Evolutionary conservation across 2,329 filamentous ascomycete species (phyloP), one percentile per base, ranked within the genome.

Genomic region (Pseudogymnoascus sp.): DNA sequence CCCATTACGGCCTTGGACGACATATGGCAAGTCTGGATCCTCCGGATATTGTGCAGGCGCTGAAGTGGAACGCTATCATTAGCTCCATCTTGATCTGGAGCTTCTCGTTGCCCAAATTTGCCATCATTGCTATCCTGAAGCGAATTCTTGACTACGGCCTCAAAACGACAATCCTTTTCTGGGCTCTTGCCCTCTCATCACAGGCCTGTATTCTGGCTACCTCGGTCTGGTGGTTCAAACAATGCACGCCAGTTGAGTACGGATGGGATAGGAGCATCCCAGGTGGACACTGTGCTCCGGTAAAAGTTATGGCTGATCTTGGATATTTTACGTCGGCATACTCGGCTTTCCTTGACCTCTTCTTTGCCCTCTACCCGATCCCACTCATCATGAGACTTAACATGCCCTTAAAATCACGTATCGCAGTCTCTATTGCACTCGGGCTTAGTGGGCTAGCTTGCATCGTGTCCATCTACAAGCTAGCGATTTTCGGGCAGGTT

Each of bases 51-150:
- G 59, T 64, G 1, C 44, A 40, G 26, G 70, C 73, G 2, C 67
- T 73, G 6, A 70, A 70, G 61, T 74, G 69, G 65, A 74, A 73
- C 61, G 69, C 67, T 33, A 70, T 75, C 40, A 72, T 72, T 62
- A 72, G 68, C 37, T 64, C 70, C 1, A 64, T 74, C 16, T 63
- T 73, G 13, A 70, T 74, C 62, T 74, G 72, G 73, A 69, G 69
- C 59, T 75, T 74, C 63, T 74, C 73, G 10, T 63, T 74, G 37
- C 73, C 73, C 2, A 75, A 74, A 40, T 74, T 74, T 44, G 72
- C 72, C 61, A 69, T 74, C 61, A 69, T 75, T 63, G 70, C 71
- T 26, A 72, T 68, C 6, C 65, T 74, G 5, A 68, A 73, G 42
- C 70, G 72, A 44, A 74, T 74, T 33, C 66, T 74, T 11, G 64